These are phyloP conservation scores for Leishmania major DNA, from an alignment of 208 protist species.

Conservation along the genomic window DNA sequence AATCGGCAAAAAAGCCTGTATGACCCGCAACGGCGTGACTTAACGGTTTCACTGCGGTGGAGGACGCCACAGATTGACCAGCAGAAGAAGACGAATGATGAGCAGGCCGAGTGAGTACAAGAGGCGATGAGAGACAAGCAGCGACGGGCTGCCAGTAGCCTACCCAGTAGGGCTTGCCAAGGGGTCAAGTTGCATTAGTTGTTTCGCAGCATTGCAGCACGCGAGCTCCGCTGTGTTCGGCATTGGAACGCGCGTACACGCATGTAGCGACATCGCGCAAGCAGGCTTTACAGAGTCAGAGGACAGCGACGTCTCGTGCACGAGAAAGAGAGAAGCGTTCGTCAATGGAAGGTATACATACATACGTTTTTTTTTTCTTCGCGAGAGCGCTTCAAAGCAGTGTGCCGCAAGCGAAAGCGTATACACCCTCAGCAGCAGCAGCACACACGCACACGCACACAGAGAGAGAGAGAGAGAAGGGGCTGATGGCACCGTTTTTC, in stretches of 20 bases:
- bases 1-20: background rate
- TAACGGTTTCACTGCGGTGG: background rate
- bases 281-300: background rate
- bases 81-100: background rate
- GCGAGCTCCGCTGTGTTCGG: background rate
- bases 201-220: background rate
- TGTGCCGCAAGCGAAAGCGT: background rate
- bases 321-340: background rate
- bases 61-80: background rate
- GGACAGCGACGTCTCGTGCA: background rate
- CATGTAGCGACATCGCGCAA: background rate
- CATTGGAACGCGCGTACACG: background rate
- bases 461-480: background rate
- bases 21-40: background rate
- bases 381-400: background rate
- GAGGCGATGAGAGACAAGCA: background rate
- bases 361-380: background rate
- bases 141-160: background rate
- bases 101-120: background rate
- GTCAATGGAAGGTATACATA: background rate
- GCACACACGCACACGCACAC: background rate
- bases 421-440: background rate
- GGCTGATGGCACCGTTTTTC: background rate
- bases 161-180: background rate
- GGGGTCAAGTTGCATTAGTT: background rate